phyloP scores from a whole-genome alignment of 169 alveolate genomes.

The Plasmodium chabaudi region DNA sequence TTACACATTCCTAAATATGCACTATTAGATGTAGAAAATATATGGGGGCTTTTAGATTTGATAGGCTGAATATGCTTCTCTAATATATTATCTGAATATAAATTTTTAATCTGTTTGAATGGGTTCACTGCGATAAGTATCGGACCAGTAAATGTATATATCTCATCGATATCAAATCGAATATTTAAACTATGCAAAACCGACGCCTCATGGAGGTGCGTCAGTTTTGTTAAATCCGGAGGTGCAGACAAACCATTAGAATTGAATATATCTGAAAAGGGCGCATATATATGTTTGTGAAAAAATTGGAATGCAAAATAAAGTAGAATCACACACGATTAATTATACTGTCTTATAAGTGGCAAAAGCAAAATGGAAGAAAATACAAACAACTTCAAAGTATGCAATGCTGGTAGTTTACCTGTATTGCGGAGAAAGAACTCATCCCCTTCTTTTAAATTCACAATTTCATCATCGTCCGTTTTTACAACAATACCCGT shows the following conservation, averaged over 20 bases:
- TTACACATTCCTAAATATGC: slow-evolving; percentile 93
- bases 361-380: no score
- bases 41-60: slow-evolving; percentile 92
- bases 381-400: no score
- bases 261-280: slow-evolving; percentile 39
- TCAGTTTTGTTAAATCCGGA: slow-evolving; percentile 90
- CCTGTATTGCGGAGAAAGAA: slow-evolving; percentile 56
- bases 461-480: slow-evolving; percentile 66
- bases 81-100: slow-evolving; percentile 79
- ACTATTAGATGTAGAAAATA: slow-evolving; percentile 94
- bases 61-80: slow-evolving; percentile 78
- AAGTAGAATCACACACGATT: no score
- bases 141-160: slow-evolving; percentile 98
- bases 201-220: slow-evolving; percentile 94
- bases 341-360: no score
- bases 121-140: slow-evolving; percentile 98
- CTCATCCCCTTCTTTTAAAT: slow-evolving; percentile 43
- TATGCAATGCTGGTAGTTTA: background rate
- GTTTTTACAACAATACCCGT: slow-evolving; percentile 42
- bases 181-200: slow-evolving; percentile 93
- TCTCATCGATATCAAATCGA: slow-evolving; percentile 92
- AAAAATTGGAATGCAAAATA: background rate
- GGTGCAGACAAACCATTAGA: slow-evolving; percentile 80
- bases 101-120: slow-evolving; percentile 87
- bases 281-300: background rate